These are phyloP conservation scores for Excoecaria cochinchinensis DNA, from an alignment of 345 rosid species.

Conservation along the genomic window DNA sequence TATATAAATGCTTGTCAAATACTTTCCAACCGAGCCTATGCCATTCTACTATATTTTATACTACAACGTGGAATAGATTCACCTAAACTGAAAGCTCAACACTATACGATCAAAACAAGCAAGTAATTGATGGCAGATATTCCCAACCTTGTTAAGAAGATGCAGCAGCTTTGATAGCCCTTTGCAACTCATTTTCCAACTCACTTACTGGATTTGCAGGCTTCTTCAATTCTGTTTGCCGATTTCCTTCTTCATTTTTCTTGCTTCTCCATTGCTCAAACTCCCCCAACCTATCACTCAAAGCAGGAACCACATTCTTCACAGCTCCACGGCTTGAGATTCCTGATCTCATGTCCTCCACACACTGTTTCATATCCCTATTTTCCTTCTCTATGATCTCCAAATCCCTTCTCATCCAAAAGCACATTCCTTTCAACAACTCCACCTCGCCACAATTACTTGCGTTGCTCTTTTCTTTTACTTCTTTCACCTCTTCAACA, in stretches of 20 bases:
- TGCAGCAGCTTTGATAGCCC: constrained; percentile 57
- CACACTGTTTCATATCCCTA: constrained; percentile 42
- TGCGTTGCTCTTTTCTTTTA: constrained; percentile 20
- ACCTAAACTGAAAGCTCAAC: constrained; percentile 6
- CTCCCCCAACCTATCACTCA: constrained; percentile 31
- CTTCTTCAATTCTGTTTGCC: constrained; percentile 30
- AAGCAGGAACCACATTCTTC: constrained; percentile 25
- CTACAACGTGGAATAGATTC: neutral
- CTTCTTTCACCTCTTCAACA: constrained; percentile 37
- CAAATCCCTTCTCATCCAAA: constrained; percentile 59
- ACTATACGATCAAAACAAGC: constrained; percentile 10
- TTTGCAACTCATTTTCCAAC: constrained; percentile 55
- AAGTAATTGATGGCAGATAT: neutral
- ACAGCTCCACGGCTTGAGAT: constrained; percentile 27
- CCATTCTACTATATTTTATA: neutral
- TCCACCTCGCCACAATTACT: constrained; percentile 39
- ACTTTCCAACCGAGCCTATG: neutral
- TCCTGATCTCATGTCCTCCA: constrained; percentile 46
- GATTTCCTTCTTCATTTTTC: constrained; percentile 33
- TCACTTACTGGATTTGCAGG: constrained; percentile 31
- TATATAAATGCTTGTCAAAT: neutral
- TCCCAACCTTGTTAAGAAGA: constrained; percentile 21
- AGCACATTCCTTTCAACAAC: constrained; percentile 48
- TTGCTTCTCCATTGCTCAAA: constrained; percentile 40
- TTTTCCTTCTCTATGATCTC: constrained; percentile 52